Evolutionary conservation across 805 yeast genomes (phyloP).

Genomic region (Wickerhamiella domercqiae): DNA sequence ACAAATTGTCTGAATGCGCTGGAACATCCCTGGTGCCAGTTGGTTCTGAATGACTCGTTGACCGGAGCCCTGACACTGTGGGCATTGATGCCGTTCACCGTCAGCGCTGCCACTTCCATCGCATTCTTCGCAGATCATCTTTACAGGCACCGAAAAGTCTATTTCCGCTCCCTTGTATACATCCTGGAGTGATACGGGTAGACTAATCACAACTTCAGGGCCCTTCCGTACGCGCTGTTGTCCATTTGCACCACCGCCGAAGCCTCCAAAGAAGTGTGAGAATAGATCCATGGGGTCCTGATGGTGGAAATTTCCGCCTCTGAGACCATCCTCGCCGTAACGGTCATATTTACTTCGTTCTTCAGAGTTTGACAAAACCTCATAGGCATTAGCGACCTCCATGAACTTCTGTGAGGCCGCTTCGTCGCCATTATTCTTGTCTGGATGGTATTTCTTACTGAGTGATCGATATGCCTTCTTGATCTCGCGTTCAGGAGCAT

Average conservation of each 20-base stretch:
- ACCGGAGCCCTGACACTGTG: constrained; percentile 64
- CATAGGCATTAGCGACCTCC: constrained; percentile 88
- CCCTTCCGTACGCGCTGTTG: constrained; percentile 34
- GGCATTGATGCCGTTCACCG: constrained; percentile 51
- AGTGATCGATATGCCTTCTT: constrained; percentile 71
- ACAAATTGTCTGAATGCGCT: constrained; percentile 67
- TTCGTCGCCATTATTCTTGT: constrained; percentile 64
- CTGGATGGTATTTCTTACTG: constrained; percentile 85
- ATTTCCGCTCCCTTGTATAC: constrained; percentile 54
- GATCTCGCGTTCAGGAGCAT: constrained; percentile 67
- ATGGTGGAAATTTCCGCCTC: constrained; percentile 27
- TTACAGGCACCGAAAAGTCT: constrained; percentile 50
- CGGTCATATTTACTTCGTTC: constrained; percentile 55
- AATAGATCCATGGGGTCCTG: constrained; percentile 47
- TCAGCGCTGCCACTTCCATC: constrained; percentile 78
- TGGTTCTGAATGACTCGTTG: constrained; percentile 48
- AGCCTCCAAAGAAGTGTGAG: constrained; percentile 42
- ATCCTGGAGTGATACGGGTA: constrained; percentile 46
- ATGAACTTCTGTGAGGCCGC: constrained; percentile 76
- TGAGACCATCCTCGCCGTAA: constrained; percentile 62
- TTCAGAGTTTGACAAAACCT: constrained; percentile 57
- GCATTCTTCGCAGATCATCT: constrained; percentile 62
- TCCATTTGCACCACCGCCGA: constrained; percentile 20
- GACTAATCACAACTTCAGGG: constrained; percentile 39
- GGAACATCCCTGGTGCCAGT: constrained; percentile 82